Evolutionary conservation across 139 green algal species (phyloP).

Genomic region (Coelastrella sp.): DNA sequence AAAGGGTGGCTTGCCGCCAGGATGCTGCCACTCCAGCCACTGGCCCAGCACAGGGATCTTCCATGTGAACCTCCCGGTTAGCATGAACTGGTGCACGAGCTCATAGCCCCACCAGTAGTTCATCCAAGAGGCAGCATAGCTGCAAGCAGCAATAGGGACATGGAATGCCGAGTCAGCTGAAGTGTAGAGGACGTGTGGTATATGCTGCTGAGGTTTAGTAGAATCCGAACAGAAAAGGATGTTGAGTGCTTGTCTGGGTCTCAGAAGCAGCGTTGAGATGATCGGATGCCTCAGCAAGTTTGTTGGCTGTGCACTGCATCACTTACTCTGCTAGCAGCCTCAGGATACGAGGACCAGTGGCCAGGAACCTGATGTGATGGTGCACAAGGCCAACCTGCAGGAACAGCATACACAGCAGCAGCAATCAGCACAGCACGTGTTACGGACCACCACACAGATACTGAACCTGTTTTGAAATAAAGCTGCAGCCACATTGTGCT

Average conservation of each 20-base stretch:
- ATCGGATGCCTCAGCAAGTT: not conserved
- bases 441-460: not conserved
- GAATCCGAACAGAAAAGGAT: too few species aligned
- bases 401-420: not conserved
- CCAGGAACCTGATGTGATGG: slow-evolving; percentile 72
- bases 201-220: too few species aligned
- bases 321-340: slow-evolving; percentile 52
- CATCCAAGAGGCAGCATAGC: slow-evolving; percentile 58
- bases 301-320: not conserved
- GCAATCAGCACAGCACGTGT: not conserved
- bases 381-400: slow-evolving; percentile 70
- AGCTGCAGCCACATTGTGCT: not conserved
- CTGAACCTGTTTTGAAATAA: not conserved
- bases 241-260: too few species aligned
- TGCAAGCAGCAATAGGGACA: not conserved
- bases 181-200: too few species aligned
- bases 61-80: slow-evolving; percentile 70
- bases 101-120: slow-evolving; percentile 77
- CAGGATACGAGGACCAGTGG: slow-evolving; percentile 41
- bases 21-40: slow-evolving; percentile 59
- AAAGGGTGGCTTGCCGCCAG: slow-evolving; percentile 59
- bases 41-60: slow-evolving; percentile 65
- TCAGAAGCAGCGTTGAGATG: too few species aligned
- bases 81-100: slow-evolving; percentile 69
- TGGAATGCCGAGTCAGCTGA: not conserved